These are phyloP conservation scores for Flaveria trinervia DNA, from an alignment of 129 eudicot species.

Conservation along the genomic window DNA sequence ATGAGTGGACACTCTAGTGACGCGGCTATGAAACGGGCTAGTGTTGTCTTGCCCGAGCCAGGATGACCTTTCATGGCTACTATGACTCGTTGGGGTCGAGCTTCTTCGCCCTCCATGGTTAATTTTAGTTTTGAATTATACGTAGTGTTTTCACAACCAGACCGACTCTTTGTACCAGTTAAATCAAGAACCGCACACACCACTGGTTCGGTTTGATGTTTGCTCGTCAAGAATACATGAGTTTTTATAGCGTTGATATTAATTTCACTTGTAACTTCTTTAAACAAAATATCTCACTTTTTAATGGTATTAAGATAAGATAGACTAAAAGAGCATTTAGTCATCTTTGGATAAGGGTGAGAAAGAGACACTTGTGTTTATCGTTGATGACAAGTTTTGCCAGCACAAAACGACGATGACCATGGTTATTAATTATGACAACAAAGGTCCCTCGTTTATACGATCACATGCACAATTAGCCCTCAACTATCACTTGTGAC, in stretches of 20 bases:
- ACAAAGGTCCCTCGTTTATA: neutral
- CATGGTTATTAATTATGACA: neutral
- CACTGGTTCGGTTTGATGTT: neutral
- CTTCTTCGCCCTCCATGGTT: conserved; percentile 31
- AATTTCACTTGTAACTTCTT: neutral
- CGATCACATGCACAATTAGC: neutral
- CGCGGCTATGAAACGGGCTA: conserved; percentile 56
- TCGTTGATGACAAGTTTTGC: conserved; percentile 33
- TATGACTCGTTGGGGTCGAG: conserved; percentile 23
- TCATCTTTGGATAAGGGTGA: conserved; percentile 15
- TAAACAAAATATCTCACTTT: neutral
- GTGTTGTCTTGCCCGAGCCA: conserved; percentile 69
- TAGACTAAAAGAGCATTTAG: neutral
- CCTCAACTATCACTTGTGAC: conserved; percentile 5
- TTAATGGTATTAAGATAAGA: neutral
- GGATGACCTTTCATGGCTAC: conserved; percentile 92
- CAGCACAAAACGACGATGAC: conserved; percentile 23
- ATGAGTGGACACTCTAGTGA: conserved; percentile 57
- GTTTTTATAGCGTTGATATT: conserved; percentile 1
- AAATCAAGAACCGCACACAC: no score
- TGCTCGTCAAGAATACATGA: neutral
- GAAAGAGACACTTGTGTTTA: conserved; percentile 4
- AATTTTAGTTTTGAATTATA: neutral
- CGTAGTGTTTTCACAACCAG: neutral
- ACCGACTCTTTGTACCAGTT: no score